Evolutionary conservation across 495 filamentous ascomycete species (phyloP), one percentile per base, ranked within the genome.

Genomic region (Symbiotaphrina buchneri): DNA sequence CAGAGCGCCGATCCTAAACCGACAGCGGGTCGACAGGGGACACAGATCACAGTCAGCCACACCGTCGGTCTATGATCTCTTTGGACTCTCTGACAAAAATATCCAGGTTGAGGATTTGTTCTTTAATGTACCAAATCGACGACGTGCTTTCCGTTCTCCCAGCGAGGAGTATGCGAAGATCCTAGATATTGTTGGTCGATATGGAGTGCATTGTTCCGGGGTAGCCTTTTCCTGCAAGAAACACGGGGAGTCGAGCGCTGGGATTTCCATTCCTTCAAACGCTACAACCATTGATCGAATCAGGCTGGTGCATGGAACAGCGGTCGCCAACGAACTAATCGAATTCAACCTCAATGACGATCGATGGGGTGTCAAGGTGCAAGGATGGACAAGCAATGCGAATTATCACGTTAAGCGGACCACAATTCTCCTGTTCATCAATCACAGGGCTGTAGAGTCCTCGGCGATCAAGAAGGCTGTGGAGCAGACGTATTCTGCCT

Each of bases 151-250:
- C 42, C 67, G 87, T 25, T 93, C 85, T 18, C 53, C 77, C 15
- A 82, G 82, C 22, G 90, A 95, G 48, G 90, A 99, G 51, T 95
- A 92, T 49, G 79, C 87, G 36, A 95, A 99, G 52, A 93, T 99
- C 29, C 73, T 94, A 6, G 87, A 95, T 48, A 68, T 94, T 33
- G 79, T 95, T 18, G 81, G 90, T 10, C 70, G 79, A 23, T 93
- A 94, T 53, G 82, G 90, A 11, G 69, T 99, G n/a, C 90, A 99
- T 52, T 93, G 90, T 43, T 55, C 61, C 20, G 71, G 76, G 17
- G 85, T 95, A 7, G 78, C 77, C 7, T 95, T 99, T 44, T 84
- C 82, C 5, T 94, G 84, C 52, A 93, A 93, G 48, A 99, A 94
- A 51, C 72, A 87, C 44, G 90, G 87, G 21, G 85, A 94, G 38